Percentiles rank a stretch among this genome's conserved stretches.
Evolutionary conservation across 164 flowering plant species (phyloP).

Genomic region (Liquidambar formosana): DNA sequence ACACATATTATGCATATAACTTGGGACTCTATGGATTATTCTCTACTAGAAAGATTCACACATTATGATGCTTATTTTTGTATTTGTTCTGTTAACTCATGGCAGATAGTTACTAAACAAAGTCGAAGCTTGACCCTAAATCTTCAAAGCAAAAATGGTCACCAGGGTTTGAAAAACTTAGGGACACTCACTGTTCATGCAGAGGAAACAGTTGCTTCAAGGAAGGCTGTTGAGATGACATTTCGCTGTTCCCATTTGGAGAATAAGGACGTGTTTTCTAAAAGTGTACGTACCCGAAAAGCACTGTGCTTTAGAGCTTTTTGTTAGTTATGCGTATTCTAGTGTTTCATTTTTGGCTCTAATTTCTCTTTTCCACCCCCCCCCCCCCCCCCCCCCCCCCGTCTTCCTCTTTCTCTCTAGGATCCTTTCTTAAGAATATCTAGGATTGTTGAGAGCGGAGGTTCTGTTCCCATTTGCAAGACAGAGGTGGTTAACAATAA

Average conservation of each 20-base stretch:
- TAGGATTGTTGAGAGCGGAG: conserved; percentile 67
- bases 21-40: not conserved
- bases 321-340: not conserved
- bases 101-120: conserved; percentile 65
- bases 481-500: conserved; percentile 81
- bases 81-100: conserved; percentile 3
- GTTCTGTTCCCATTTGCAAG: conserved; percentile 73
- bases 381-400: too few species aligned
- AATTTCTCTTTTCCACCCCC: conserved; percentile 1
- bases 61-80: not conserved
- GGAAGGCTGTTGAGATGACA: conserved; percentile 57
- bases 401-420: too few species aligned
- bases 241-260: conserved; percentile 66
- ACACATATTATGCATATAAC: too few species aligned
- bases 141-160: conserved; percentile 34
- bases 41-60: not conserved
- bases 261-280: conserved; percentile 77
- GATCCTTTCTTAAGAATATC: conserved; percentile 91
- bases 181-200: conserved; percentile 72
- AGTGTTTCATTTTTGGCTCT: not conserved
- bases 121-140: conserved; percentile 48
- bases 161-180: conserved; percentile 26
- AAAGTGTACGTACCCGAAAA: conserved; percentile 58
- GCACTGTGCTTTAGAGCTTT: not conserved
- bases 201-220: conserved; percentile 76